A percentile compares a stretch with the other conserved stretches of the same genome.
These are phyloP conservation scores for Platismatia glauca DNA, from an alignment of 495 filamentous ascomycete genomes.

Conservation along the genomic window DNA sequence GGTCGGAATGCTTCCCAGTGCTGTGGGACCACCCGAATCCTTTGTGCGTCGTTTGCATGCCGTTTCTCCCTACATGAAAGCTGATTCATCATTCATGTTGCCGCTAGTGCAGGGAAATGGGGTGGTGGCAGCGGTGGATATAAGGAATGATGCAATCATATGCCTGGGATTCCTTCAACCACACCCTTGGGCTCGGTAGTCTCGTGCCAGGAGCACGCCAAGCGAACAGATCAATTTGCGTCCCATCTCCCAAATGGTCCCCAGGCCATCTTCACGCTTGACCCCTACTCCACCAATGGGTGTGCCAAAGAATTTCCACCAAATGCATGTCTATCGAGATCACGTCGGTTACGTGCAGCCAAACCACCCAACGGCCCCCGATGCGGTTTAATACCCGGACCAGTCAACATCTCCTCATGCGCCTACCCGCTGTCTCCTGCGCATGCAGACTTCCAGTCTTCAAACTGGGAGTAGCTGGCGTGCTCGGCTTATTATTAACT, in stretches of 20 bases:
- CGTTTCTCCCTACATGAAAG: background rate
- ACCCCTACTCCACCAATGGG: background rate
- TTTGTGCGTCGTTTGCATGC: background rate
- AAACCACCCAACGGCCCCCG: constrained; percentile 4
- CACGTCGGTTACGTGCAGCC: background rate
- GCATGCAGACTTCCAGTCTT: background rate
- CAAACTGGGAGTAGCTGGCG: background rate
- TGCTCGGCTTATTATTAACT: background rate
- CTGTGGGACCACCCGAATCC: background rate
- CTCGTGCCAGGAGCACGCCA: background rate
- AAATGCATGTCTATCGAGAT: background rate
- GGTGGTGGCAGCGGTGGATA: background rate
- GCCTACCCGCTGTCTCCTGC: constrained; percentile 2
- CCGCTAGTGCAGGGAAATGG: constrained; percentile 2
- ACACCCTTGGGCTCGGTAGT: constrained; percentile 7
- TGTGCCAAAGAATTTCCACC: background rate
- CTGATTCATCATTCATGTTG: background rate
- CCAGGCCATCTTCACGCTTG: background rate
- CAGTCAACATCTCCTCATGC: background rate
- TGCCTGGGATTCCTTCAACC: constrained; percentile 6
- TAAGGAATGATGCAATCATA: constrained; percentile 3
- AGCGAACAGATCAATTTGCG: background rate
- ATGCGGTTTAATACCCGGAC: constrained; percentile 4
- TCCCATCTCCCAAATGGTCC: background rate
- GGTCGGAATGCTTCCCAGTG: background rate